Base-by-base conservation (phyloP, 441 rosid species). In the Erysimum cheiri region DNA sequence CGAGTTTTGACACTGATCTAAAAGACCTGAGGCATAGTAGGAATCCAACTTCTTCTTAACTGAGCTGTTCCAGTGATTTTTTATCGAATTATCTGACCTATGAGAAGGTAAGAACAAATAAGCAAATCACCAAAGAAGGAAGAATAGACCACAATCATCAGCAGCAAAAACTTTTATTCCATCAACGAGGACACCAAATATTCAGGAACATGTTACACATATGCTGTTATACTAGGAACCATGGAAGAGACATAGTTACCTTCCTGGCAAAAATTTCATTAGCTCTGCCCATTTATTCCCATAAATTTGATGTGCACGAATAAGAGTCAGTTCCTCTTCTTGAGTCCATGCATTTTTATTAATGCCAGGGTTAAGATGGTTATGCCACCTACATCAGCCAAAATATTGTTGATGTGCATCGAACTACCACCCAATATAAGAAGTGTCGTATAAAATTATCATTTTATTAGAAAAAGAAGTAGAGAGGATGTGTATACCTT, bases 251-350 rank as follows among this genome's bases (percentile, higher is more conserved):
- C 49, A 59, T 65, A 48, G 4, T 60, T 83, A 95, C 99, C 99
- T 92, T 85, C 99, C 99, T 71, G 98, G 98, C 85, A 95, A 82
- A 80, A 90, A 85, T 74, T 95, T 92, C 74, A 96, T 81, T 41
- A 95, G 86, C 83, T 96, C 98, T 33, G 99, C 99, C 99, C 99
- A 96, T 87, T 82, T 88, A 87, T 96, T 96, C 62, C 99, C 99
- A 78, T 86, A 89, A 50, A 89, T 78, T 81, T 91, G 95, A 87
- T 96, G 99, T 36, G 97, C 98, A 58, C 91, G 97, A 73, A 96
- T 89, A 82, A 96, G 85, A 50, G 91, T 96, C 83, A 96, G 52
- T 79, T 96, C 99, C 83, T 96, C 99, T 77, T 91, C 91, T 67
- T 96, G 98, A 74, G 97, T 90, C 99, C 99, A 96, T 48, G 99